Evolutionary conservation across 108 stramenopile species (phyloP).

Genomic region (Craspedostauros australis): DNA sequence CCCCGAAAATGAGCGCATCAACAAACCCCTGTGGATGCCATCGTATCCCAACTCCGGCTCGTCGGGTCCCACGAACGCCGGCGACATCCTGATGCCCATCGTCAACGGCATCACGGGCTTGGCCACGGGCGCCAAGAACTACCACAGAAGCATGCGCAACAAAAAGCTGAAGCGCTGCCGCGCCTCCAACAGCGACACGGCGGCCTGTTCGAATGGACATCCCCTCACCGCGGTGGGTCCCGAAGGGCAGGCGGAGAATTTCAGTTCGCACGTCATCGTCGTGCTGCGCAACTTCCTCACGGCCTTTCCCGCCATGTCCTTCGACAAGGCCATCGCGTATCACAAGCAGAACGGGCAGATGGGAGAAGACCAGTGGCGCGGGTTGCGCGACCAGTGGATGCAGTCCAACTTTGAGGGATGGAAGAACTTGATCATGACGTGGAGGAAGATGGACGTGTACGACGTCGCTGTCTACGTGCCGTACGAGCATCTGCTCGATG

Average conservation of each 20-base stretch:
- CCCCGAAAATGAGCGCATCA: conserved; percentile 1
- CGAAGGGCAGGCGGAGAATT: conserved; percentile 10
- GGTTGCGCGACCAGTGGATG: conserved; percentile 42
- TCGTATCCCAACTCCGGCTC: conserved; percentile 19
- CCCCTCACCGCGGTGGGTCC: conserved; percentile 11
- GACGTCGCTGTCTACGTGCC: conserved; percentile 35
- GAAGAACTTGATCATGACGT: conserved; percentile 35
- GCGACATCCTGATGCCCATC: conserved; percentile 10
- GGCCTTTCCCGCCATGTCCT: conserved; percentile 42
- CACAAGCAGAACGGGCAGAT: conserved; percentile 35
- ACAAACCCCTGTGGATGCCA: conserved; percentile 24
- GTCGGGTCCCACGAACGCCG: conserved; percentile 15
- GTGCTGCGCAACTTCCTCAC: conserved; percentile 40
- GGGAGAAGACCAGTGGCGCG: conserved; percentile 27
- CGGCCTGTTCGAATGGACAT: conserved; percentile 13
- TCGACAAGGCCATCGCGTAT: conserved; percentile 49
- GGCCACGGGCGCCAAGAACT: conserved; percentile 9
- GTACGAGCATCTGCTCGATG: conserved; percentile 29
- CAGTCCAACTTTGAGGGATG: conserved; percentile 26
- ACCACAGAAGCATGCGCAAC: conserved; percentile 14
- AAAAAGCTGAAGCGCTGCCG: conserved; percentile 13
- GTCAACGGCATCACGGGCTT: conserved; percentile 14
- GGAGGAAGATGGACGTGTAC: conserved; percentile 39
- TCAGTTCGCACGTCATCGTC: conserved; percentile 12
- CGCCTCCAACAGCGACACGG: conserved; percentile 23